phyloP scores from a whole-genome alignment of 2,329 filamentous ascomycete genomes.

The Monosporascus ibericus region DNA sequence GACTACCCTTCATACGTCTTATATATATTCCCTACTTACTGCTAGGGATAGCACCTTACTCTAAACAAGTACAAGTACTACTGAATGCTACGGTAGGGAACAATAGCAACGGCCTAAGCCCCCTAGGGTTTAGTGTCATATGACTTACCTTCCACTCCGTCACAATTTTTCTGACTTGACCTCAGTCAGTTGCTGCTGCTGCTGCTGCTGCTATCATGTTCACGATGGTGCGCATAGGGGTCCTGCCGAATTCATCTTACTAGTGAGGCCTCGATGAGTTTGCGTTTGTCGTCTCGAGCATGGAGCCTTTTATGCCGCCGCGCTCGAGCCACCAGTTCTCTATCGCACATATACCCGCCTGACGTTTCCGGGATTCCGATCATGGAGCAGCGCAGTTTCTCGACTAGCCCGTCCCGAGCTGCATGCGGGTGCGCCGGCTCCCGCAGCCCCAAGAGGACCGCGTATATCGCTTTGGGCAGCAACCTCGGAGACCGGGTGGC shows the following conservation, averaged over 20 bases:
- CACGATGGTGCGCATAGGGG: slow-evolving; percentile 1
- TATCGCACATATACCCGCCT: neutral
- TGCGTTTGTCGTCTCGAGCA: slow-evolving; percentile 18
- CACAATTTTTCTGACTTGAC: no score
- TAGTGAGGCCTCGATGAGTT: slow-evolving; percentile 17
- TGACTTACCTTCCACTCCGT: no score
- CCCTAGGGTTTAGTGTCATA: no score
- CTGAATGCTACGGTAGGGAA: no score
- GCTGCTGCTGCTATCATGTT: neutral
- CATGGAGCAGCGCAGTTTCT: slow-evolving; percentile 16
- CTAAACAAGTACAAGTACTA: no score
- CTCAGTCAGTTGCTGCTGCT: no score
- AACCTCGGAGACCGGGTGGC: slow-evolving; percentile 82
- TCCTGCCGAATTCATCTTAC: slow-evolving; percentile 4
- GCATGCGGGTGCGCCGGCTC: slow-evolving; percentile 21
- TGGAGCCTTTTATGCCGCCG: slow-evolving; percentile 19
- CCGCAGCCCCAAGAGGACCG: slow-evolving; percentile 35
- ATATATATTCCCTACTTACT: no score
- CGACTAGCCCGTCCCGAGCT: slow-evolving; percentile 11
- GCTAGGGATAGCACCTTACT: no score
- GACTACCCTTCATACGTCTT: no score
- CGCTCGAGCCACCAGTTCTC: slow-evolving; percentile 8
- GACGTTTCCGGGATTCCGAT: slow-evolving; percentile 4
- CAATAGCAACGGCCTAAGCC: no score
- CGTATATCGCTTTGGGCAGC: slow-evolving; percentile 85